Conservation (phyloP, 805 yeast species). For the Candida nanaspora region DNA sequence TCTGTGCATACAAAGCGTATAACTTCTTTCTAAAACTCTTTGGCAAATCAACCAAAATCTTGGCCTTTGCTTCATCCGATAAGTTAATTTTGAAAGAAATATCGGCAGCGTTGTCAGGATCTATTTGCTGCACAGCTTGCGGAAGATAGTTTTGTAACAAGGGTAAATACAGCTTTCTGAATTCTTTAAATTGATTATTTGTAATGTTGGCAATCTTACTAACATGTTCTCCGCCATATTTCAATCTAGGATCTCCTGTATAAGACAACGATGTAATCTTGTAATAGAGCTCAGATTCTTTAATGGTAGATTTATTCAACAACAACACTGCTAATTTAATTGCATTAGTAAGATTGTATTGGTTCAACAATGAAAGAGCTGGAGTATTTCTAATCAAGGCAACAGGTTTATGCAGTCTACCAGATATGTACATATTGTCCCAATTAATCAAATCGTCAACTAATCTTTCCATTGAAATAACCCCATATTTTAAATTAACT, state of each 20-base stretch:
- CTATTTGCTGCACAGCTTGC: conserved; percentile 13
- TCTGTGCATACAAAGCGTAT: conserved; percentile 17
- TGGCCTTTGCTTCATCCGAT: conserved; percentile 28
- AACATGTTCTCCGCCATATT: conserved; percentile 87
- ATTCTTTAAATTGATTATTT: conserved; percentile 59
- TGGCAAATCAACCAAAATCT: conserved; percentile 45
- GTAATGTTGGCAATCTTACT: conserved; percentile 84
- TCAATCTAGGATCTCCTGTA: conserved; percentile 83
- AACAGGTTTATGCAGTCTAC: conserved; percentile 92
- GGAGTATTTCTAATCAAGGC: conserved; percentile 62
- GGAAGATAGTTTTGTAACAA: conserved; percentile 37
- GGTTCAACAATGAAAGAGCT: conserved; percentile 58
- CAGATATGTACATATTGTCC: conserved; percentile 83
- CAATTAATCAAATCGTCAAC: conserved; percentile 72
- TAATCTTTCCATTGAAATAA: conserved; percentile 56
- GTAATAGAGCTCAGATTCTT: conserved; percentile 48
- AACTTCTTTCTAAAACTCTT: conserved; percentile 36
- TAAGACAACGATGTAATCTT: conserved; percentile 78
- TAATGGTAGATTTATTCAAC: conserved; percentile 27
- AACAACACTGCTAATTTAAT: conserved; percentile 59
- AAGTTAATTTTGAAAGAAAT: conserved; percentile 21
- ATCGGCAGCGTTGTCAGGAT: conserved; percentile 12
- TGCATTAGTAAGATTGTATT: conserved; percentile 72
- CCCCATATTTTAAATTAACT: conserved; percentile 71
- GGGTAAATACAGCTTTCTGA: conserved; percentile 71